Evolutionary conservation across 768 basidiomycete species (phyloP), one percentile per base, ranked within the genome.

Genomic region (Phlebiopsis flavidoalba): DNA sequence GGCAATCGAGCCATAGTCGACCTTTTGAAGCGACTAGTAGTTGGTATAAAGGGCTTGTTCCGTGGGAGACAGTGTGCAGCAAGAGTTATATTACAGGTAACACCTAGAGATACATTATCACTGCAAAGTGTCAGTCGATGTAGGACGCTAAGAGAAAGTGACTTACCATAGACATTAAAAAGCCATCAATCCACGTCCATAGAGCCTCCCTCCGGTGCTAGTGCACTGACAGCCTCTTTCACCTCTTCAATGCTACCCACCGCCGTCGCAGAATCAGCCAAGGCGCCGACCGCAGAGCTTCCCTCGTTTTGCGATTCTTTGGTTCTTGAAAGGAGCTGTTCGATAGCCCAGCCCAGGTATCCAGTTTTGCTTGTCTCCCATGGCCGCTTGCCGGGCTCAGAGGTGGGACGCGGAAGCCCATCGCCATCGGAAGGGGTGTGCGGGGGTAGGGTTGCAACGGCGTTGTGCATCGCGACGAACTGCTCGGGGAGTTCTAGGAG

Each of bases 311-410:
- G 67, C 35, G 62, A 57, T 22, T 63, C 67, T 55, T 70, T 72
- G 48, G 72, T 63, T 0, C 68, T 69, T 51, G 67, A 58, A 48
- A 89, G 63, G 8, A 89, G 70, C 69, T 84, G 82, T 19, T 76
- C 75, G 1, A 85, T 75, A 0, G 88, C 91, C 93, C 93, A 95
- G 61, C 85, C 84, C 5, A 87, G 69, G 70, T 94, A 95, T 5
- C 89, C 91, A 1, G 80, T 79, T 69, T 83, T 82, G 70, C 81
- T 85, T 40, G 83, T 82, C 73, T 93, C 90, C 91, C 92, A 94
- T 10, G 80, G 80, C 45, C 85, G 81, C 70, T 90, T 90, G 0
- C 88, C 85, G 0, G 85, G 83, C 60, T 85, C 82, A 3, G 77
- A 66, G 24, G 75, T 69, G 3, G 69, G 63, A 17, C 58, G 24